These are phyloP conservation scores for Exophiala phaeomuriformis DNA, from an alignment of 2,329 filamentous ascomycete genomes.

Conservation along the genomic window DNA sequence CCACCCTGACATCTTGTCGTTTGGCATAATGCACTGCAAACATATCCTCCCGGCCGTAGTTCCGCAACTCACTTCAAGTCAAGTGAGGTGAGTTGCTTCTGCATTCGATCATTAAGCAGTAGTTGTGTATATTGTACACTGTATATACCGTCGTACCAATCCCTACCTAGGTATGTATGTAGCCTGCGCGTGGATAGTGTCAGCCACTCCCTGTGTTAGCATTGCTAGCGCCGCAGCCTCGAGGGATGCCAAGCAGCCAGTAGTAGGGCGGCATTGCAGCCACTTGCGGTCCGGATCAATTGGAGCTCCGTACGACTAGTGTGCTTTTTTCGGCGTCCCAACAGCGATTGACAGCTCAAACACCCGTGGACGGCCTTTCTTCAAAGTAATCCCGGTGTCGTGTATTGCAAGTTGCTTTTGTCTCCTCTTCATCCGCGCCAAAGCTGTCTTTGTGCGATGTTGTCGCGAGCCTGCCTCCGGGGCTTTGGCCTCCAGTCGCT, in stretches of 20 bases:
- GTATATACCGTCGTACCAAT: too few species aligned
- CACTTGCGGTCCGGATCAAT: background rate
- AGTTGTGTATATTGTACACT: too few species aligned
- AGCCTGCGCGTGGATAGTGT: too few species aligned
- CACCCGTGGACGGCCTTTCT: conserved; percentile 5
- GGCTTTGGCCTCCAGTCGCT: conserved; percentile 29
- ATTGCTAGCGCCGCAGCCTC: too few species aligned
- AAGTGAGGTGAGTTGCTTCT: too few species aligned
- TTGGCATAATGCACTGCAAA: too few species aligned
- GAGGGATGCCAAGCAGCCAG: background rate
- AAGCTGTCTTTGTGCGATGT: conserved; percentile 13
- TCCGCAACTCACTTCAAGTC: too few species aligned
- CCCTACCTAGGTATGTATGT: too few species aligned
- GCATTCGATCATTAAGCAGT: too few species aligned
- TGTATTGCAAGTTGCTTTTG: conserved; percentile 1
- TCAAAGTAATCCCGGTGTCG: background rate
- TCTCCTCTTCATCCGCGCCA: conserved; percentile 4
- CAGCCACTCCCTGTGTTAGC: too few species aligned
- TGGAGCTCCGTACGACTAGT: background rate
- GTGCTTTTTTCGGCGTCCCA: conserved; percentile 19
- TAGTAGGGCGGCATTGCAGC: background rate
- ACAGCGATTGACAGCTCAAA: conserved; percentile 12
- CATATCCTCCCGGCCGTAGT: too few species aligned
- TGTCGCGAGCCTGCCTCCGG: conserved; percentile 25
- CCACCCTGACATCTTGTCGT: too few species aligned